Conservation (phyloP, 2,329 filamentous ascomycete species). For the Coniochaeta sp. region DNA sequence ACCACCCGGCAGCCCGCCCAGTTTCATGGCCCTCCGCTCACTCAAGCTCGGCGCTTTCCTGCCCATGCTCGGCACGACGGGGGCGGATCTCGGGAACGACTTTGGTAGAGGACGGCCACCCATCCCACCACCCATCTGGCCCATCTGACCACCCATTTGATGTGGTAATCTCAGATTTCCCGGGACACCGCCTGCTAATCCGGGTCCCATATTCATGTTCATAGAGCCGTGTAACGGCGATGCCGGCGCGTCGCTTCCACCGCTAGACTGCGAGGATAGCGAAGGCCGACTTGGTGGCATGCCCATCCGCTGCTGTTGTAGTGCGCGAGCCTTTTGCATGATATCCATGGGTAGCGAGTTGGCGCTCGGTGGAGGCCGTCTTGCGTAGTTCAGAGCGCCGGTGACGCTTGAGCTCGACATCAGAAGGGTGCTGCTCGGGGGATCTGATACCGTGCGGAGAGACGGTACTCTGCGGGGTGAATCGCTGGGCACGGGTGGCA, state of each 20-base stretch:
- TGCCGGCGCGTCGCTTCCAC: conserved; percentile 16
- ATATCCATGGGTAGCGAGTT: conserved; percentile 30
- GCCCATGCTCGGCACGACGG: conserved; percentile 29
- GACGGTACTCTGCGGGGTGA: conserved; percentile 47
- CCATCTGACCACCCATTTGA: conserved; percentile 32
- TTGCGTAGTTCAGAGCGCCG: conserved; percentile 63
- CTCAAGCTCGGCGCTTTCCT: conserved; percentile 51
- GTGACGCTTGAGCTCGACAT: conserved; percentile 78
- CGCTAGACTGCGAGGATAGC: conserved; percentile 4
- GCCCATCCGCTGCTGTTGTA: conserved; percentile 26
- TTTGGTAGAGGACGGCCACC: conserved; percentile 38
- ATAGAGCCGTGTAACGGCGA: conserved; percentile 12
- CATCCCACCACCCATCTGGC: too few relatives aligned
- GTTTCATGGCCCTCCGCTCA: conserved; percentile 58
- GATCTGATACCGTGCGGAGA: conserved; percentile 52
- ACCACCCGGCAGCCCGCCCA: conserved; percentile 35
- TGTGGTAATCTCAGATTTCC: conserved; percentile 31
- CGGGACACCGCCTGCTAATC: conserved; percentile 34
- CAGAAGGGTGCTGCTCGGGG: conserved; percentile 50
- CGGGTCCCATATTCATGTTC: conserved; percentile 15
- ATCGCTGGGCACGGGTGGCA: conserved; percentile 16
- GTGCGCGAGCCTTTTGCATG: conserved; percentile 28
- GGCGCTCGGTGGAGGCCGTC: conserved; percentile 40
- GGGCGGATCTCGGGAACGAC: conserved; percentile 46
- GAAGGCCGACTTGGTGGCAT: conserved; percentile 17